Conservation (phyloP, 768 basidiomycete species). For the Boletus eberwhitei region DNA sequence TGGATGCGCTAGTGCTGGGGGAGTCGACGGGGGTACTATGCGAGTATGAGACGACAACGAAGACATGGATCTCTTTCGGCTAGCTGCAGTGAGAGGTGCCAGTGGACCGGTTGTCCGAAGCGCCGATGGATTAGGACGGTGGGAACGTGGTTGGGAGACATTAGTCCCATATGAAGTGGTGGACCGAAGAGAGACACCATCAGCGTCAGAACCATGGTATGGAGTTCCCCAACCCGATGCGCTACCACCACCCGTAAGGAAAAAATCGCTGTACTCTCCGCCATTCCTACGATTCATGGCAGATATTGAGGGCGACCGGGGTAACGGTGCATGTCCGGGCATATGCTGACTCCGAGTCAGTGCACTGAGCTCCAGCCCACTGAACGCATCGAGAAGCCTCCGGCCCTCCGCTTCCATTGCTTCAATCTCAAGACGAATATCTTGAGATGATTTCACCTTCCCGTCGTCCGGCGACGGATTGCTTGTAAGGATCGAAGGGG, state of each 20-base stretch:
- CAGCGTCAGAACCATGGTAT: slow-evolving; percentile 39
- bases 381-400: slow-evolving; percentile 75
- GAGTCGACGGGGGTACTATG: slow-evolving; percentile 33
- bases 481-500: slow-evolving; percentile 28
- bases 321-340: slow-evolving; percentile 20
- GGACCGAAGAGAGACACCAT: slow-evolving; percentile 52
- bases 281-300: slow-evolving; percentile 24
- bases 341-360: slow-evolving; percentile 41
- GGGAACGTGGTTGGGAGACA: slow-evolving; percentile 45
- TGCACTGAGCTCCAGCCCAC: slow-evolving; percentile 69
- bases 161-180: slow-evolving; percentile 49
- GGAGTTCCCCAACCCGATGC: slow-evolving; percentile 32
- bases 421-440: slow-evolving; percentile 64
- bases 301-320: slow-evolving; percentile 31
- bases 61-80: slow-evolving; percentile 59
- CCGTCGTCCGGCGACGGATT: slow-evolving; percentile 52
- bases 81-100: slow-evolving; percentile 30
- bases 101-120: slow-evolving; percentile 35
- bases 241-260: slow-evolving; percentile 22
- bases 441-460: slow-evolving; percentile 52
- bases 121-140: slow-evolving; percentile 35
- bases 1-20: slow-evolving; percentile 29
- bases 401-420: slow-evolving; percentile 68
- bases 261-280: slow-evolving; percentile 25
- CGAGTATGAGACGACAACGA: slow-evolving; percentile 52